Percentiles rank a stretch among this genome's conserved stretches.
phyloP scores from a whole-genome alignment of 148 eudicot species.

The Rhododendron ferrugineum region DNA sequence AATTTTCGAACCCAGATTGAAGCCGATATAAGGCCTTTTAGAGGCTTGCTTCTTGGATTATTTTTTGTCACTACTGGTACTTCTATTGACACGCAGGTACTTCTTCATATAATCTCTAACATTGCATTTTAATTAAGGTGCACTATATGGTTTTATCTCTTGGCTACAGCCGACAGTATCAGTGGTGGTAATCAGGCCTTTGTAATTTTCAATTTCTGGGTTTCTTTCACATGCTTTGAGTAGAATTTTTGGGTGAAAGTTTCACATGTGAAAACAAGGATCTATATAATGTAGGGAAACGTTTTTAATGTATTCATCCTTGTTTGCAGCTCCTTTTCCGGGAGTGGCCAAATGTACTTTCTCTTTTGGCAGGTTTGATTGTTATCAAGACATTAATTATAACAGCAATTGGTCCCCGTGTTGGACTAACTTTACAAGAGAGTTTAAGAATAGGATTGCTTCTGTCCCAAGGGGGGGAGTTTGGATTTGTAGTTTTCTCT shows the following conservation, averaged over 20 bases:
- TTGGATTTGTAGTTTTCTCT: slow-evolving; percentile 93
- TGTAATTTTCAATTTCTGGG: background rate
- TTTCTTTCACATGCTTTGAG: background rate
- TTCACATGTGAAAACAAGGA: background rate
- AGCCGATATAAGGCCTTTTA: slow-evolving; percentile 96
- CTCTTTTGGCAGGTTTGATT: slow-evolving; percentile 83
- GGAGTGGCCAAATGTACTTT: slow-evolving; percentile 95
- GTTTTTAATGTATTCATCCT: background rate
- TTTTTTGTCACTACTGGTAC: slow-evolving; percentile 97
- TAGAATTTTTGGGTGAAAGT: background rate
- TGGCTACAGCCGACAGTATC: background rate
- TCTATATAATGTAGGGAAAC: background rate
- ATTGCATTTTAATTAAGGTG: background rate
- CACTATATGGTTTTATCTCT: background rate
- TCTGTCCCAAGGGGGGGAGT: slow-evolving; percentile 97
- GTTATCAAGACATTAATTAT: slow-evolving; percentile 85
- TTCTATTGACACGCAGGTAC: slow-evolving; percentile 92
- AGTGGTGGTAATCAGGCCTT: background rate
- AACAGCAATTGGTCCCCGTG: slow-evolving; percentile 95
- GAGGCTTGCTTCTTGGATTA: slow-evolving; percentile 94
- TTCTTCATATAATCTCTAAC: slow-evolving; percentile 1
- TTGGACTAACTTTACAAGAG: slow-evolving; percentile 79
- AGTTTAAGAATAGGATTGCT: slow-evolving; percentile 92
- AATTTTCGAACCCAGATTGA: slow-evolving; percentile 97
- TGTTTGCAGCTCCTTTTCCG: slow-evolving; percentile 66